Evolutionary conservation across 345 rosid genomes (phyloP).

Genomic region (Sisymbrium irio): DNA sequence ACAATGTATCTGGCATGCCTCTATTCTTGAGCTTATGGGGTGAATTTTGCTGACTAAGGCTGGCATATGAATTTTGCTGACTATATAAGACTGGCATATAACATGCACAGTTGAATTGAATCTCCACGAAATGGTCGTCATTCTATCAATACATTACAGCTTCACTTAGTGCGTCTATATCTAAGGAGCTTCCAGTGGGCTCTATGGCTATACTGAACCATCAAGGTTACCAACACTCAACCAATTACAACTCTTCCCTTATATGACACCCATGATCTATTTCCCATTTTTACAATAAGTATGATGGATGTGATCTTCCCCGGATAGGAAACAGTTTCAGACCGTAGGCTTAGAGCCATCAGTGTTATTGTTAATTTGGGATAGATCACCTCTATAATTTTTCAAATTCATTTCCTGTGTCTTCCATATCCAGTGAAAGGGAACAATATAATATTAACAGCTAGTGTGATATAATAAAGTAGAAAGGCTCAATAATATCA

Average conservation of each 20-base stretch:
- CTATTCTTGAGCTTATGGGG: neutral
- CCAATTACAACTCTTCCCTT: neutral
- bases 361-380: too few species aligned
- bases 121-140: neutral
- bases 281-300: too few species aligned
- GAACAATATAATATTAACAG: neutral
- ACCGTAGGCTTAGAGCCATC: too few species aligned
- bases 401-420: neutral
- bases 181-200: neutral
- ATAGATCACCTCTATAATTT: neutral
- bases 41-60: neutral
- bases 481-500: neutral
- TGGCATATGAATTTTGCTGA: neutral
- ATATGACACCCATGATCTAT: neutral
- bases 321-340: too few species aligned
- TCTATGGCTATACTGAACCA: neutral
- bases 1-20: neutral
- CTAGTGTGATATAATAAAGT: neutral
- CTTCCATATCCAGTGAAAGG: neutral
- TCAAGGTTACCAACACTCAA: neutral
- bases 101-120: neutral
- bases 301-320: too few species aligned
- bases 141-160: neutral
- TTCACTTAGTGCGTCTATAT: too few species aligned
- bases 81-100: neutral